Percentiles rank a stretch among this genome's conserved stretches.
phyloP scores from a whole-genome alignment of 306 rosid genomes.

The Clitoria ternatea region DNA sequence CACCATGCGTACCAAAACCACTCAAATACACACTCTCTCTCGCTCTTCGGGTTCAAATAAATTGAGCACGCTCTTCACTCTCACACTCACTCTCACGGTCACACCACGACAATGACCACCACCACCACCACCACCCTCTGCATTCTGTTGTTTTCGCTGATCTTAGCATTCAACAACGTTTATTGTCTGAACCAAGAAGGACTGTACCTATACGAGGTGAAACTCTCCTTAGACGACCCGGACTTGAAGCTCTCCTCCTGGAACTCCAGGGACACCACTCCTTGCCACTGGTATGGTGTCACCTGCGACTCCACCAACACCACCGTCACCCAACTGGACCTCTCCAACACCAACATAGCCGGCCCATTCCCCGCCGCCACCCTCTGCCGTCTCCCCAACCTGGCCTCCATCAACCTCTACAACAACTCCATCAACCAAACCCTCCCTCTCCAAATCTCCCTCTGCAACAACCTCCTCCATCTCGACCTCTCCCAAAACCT shows the following conservation, averaged over 20 bases:
- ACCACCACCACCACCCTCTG: not conserved
- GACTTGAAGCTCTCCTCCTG: constrained; percentile 52
- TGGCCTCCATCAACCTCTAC: constrained; percentile 50
- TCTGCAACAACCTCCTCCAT: constrained; percentile 46
- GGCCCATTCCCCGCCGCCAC: constrained; percentile 52
- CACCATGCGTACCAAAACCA: constrained; percentile 13
- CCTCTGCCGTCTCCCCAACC: constrained; percentile 64
- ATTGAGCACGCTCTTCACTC: not conserved
- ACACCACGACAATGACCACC: not conserved
- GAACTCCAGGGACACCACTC: constrained; percentile 50
- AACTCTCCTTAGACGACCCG: constrained; percentile 52
- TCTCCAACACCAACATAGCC: constrained; percentile 51
- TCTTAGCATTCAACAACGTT: too few species aligned
- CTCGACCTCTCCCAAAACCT: constrained; percentile 85
- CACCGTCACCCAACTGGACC: constrained; percentile 50
- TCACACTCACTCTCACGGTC: not conserved
- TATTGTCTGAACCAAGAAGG: constrained; percentile 82
- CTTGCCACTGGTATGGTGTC: constrained; percentile 73
- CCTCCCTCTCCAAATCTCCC: constrained; percentile 43
- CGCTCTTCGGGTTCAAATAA: not conserved
- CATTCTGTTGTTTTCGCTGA: too few species aligned
- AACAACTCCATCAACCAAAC: constrained; percentile 77
- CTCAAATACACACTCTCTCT: constrained; percentile 17
- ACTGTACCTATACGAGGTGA: constrained; percentile 47
- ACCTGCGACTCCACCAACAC: constrained; percentile 33